phyloP scores from a whole-genome alignment of 1,284 basidiomycete species.

The Somion occarium region DNA sequence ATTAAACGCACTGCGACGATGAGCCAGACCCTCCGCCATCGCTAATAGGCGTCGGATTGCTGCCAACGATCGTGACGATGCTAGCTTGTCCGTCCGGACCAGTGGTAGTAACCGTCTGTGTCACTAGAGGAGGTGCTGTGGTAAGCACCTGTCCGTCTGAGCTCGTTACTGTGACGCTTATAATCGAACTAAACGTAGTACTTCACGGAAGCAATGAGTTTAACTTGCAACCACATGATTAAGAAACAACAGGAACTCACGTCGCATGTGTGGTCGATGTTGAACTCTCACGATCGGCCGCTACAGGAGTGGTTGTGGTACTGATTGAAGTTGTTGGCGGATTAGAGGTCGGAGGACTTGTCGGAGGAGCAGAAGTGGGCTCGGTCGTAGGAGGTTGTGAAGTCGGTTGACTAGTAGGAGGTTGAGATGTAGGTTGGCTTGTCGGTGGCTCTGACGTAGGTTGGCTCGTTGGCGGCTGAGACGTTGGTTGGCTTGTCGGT shows the following conservation, averaged over 20 bases:
- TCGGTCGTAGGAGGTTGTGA: conserved; percentile 14
- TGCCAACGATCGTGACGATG: conserved; percentile 54
- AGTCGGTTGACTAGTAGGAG: conserved; percentile 5
- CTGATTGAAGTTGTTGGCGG: conserved; percentile 11
- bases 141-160: conserved; percentile 45
- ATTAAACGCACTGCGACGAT: conserved; percentile 41
- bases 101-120: conserved; percentile 50
- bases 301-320: conserved; percentile 8
- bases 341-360: background rate
- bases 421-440: conserved; percentile 6
- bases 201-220: background rate
- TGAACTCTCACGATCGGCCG: background rate
- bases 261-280: background rate
- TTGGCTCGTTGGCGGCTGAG: conserved; percentile 6
- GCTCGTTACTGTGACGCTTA: conserved; percentile 54
- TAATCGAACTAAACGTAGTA: conserved; percentile 35
- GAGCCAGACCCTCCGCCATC: conserved; percentile 34
- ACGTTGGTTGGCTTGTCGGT: background rate
- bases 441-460: conserved; percentile 7
- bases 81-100: conserved; percentile 43
- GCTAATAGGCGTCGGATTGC: conserved; percentile 61
- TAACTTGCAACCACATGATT: background rate
- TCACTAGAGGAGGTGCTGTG: conserved; percentile 51
- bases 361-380: conserved; percentile 11
- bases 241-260: background rate